A percentile compares a stretch with the other conserved stretches of the same genome.
Conservation (phyloP, 2,329 filamentous ascomycete species). For the Alternaria brassicicola region DNA sequence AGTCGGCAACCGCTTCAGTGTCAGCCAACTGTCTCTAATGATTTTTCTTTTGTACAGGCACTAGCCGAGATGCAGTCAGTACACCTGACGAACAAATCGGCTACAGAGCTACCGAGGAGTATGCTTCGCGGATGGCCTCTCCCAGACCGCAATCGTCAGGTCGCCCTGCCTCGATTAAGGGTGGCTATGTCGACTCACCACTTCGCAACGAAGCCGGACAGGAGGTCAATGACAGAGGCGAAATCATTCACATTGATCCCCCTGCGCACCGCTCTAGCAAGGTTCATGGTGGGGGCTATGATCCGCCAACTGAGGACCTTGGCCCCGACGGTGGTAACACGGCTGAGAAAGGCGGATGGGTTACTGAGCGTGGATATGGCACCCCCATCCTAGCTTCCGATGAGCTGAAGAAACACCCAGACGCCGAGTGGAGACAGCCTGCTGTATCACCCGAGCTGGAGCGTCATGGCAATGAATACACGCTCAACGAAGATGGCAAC, state of each 20-base stretch:
- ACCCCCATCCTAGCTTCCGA: conserved; percentile 88
- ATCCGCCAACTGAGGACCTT: conserved; percentile 59
- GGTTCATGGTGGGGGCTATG: conserved; percentile 57
- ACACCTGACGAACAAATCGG: conserved; percentile 92
- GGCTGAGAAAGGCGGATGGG: conserved; percentile 56
- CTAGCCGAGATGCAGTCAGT: conserved; percentile 65
- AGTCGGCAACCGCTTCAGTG: conserved; percentile 28
- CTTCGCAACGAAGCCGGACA: conserved; percentile 56
- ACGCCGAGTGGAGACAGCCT: conserved; percentile 72
- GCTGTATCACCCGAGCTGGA: conserved; percentile 75
- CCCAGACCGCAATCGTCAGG: conserved; percentile 62
- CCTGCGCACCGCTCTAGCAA: conserved; percentile 56
- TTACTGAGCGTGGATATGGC: conserved; percentile 67
- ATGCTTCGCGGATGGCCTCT: conserved; percentile 75
- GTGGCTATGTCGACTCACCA: conserved; percentile 57
- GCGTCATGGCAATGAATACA: conserved; percentile 62
- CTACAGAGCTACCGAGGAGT: conserved; percentile 85
- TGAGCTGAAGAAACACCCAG: conserved; percentile 77
- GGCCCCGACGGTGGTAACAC: conserved; percentile 55
- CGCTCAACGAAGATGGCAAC: conserved; percentile 50
- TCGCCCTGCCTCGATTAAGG: conserved; percentile 54
- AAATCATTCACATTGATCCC: conserved; percentile 79
- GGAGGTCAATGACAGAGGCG: conserved; percentile 58
- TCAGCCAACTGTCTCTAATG: conserved; percentile 53
- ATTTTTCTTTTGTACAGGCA: conserved; percentile 62